phyloP scores from a whole-genome alignment of 208 protist species.

The Trypanosoma brucei region DNA sequence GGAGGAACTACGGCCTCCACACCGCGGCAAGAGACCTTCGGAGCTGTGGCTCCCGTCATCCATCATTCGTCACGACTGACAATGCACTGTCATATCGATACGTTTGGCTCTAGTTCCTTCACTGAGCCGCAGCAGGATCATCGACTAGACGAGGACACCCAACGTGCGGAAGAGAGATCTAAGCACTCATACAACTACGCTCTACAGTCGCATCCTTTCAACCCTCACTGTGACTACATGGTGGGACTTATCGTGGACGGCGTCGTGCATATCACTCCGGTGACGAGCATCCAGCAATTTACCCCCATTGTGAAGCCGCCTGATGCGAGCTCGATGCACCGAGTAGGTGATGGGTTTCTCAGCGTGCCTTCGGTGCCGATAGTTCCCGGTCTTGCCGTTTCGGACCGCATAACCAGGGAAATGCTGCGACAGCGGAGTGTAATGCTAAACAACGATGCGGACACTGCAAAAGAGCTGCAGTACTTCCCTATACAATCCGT shows the following conservation, averaged over 20 bases:
- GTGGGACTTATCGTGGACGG: conserved; percentile 48
- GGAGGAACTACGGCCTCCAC: not conserved
- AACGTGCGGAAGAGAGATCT: conserved; percentile 4
- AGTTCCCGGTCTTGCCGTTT: conserved; percentile 37
- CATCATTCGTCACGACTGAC: conserved; percentile 50
- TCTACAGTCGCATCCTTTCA: conserved; percentile 68
- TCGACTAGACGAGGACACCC: conserved; percentile 1
- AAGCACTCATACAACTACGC: conserved; percentile 56
- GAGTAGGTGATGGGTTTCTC: conserved; percentile 33
- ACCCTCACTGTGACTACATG: conserved; percentile 58
- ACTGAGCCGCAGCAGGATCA: conserved; percentile 20
- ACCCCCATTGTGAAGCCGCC: conserved; percentile 32
- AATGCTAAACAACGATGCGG: conserved; percentile 63
- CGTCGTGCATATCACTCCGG: conserved; percentile 67
- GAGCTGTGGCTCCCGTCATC: conserved; percentile 24
- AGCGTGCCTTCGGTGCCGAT: conserved; percentile 32
- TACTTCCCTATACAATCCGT: conserved; percentile 42
- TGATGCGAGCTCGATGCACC: conserved; percentile 14
- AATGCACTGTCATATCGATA: conserved; percentile 70
- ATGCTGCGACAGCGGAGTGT: conserved; percentile 68
- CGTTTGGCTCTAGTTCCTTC: conserved; percentile 73
- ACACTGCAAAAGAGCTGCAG: conserved; percentile 42
- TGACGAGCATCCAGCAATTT: conserved; percentile 51
- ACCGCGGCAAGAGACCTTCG: not conserved
- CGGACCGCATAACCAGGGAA: conserved; percentile 64